phyloP scores from a whole-genome alignment of 441 rosid genomes.

The Aleurites moluccanus region DNA sequence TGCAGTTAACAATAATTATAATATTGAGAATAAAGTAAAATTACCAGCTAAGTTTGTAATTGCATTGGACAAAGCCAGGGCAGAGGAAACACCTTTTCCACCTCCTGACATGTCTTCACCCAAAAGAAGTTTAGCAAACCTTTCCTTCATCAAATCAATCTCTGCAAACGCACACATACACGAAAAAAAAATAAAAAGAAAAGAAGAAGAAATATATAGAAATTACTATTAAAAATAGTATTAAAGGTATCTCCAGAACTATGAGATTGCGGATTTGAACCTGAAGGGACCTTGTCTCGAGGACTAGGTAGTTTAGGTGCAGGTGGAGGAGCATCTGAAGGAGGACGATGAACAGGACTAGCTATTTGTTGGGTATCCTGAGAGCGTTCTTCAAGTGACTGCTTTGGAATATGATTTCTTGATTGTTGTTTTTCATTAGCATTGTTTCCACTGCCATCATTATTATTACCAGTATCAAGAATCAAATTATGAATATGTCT shows the following conservation, averaged over 20 bases:
- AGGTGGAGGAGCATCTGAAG: slow-evolving; percentile 24
- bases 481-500: slow-evolving; percentile 25
- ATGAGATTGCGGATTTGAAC: slow-evolving; percentile 1
- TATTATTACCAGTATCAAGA: slow-evolving; percentile 28
- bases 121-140: slow-evolving; percentile 74
- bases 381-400: slow-evolving; percentile 23
- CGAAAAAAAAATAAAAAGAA: too few relatives aligned
- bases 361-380: slow-evolving; percentile 27
- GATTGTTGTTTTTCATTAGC: background rate
- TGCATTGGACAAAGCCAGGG: slow-evolving; percentile 92
- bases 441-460: slow-evolving; percentile 5
- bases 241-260: too few relatives aligned
- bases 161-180: slow-evolving; percentile 36
- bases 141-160: slow-evolving; percentile 78
- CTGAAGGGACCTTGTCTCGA: slow-evolving; percentile 40
- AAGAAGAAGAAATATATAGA: too few relatives aligned
- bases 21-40: background rate
- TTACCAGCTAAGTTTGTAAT: slow-evolving; percentile 91
- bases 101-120: slow-evolving; percentile 99
- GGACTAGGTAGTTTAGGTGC: slow-evolving; percentile 14
- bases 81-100: slow-evolving; percentile 95
- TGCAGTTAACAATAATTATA: background rate
- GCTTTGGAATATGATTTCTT: slow-evolving; percentile 17
- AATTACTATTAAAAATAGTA: too few relatives aligned
- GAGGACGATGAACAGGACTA: slow-evolving; percentile 33